Evolutionary conservation across 73 alveolate species (phyloP).

Genomic region (Durusdinium trenchii): DNA sequence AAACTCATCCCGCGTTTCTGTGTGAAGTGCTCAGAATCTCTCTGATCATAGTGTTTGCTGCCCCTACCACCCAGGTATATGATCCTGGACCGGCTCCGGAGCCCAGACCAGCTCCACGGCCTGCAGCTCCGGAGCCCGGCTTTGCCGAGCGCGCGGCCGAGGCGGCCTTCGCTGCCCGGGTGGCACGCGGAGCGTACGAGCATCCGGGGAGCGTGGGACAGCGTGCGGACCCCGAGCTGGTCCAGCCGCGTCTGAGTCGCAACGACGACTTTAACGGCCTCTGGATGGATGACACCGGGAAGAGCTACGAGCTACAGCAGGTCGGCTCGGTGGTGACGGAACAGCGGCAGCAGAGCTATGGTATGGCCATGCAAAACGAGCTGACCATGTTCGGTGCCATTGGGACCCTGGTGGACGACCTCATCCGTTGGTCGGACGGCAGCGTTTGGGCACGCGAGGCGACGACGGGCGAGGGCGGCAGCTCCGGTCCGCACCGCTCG

Average conservation of each 20-base stretch:
- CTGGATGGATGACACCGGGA: constrained; percentile 53
- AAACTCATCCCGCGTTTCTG: neutral
- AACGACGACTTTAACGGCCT: constrained; percentile 40
- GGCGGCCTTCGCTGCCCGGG: constrained; percentile 46
- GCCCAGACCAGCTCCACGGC: neutral
- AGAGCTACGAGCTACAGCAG: constrained; percentile 35
- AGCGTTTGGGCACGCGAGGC: constrained; percentile 52
- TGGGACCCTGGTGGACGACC: constrained; percentile 46
- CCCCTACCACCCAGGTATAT: no score
- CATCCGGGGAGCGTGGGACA: constrained; percentile 2
- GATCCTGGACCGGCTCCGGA: no score
- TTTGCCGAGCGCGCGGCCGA: constrained; percentile 25
- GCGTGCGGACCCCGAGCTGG: neutral
- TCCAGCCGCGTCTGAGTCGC: neutral
- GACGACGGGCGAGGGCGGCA: neutral
- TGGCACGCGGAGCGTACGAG: constrained; percentile 40
- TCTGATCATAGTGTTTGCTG: no score
- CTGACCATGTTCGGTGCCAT: constrained; percentile 48
- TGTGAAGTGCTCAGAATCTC: neutral
- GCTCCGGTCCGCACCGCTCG: neutral
- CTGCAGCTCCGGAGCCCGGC: neutral
- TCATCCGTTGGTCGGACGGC: constrained; percentile 80
- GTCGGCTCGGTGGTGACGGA: constrained; percentile 71
- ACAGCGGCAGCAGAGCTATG: constrained; percentile 44
- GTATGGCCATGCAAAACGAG: constrained; percentile 71